Evolutionary conservation across 2,329 filamentous ascomycete genomes (phyloP).

Genomic region (Verticillium dahliae): DNA sequence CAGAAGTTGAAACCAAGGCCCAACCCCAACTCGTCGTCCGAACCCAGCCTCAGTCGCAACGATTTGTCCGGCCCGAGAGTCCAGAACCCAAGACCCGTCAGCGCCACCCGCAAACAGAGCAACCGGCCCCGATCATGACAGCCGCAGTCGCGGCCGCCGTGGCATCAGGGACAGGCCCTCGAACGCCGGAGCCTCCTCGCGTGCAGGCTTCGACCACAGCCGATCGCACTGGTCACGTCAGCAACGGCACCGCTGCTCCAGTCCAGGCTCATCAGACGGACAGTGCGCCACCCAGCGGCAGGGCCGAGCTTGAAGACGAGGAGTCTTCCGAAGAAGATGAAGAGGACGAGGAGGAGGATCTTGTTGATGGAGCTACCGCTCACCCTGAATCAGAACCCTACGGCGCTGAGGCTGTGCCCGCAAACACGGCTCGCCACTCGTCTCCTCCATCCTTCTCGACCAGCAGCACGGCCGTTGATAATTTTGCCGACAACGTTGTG

Average conservation of each 20-base stretch:
- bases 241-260: slow-evolving; percentile 3
- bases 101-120: slow-evolving; percentile 1
- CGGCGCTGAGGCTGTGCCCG: slow-evolving; percentile 26
- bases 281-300: slow-evolving; percentile 14
- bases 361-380: slow-evolving; percentile 6
- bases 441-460: slow-evolving; percentile 5
- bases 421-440: slow-evolving; percentile 13
- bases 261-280: slow-evolving; percentile 2
- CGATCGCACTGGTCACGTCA: slow-evolving; percentile 4
- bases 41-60: neutral
- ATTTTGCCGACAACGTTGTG: neutral
- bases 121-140: neutral
- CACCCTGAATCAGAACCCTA: slow-evolving; percentile 13
- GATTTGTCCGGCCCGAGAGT: neutral
- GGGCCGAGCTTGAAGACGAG: slow-evolving; percentile 40
- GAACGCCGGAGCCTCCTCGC: neutral
- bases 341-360: slow-evolving; percentile 6
- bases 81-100: neutral
- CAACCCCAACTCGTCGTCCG: neutral
- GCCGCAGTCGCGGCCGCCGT: neutral
- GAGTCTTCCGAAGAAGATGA: slow-evolving; percentile 33
- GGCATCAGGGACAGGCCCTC: neutral
- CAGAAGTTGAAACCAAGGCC: neutral
- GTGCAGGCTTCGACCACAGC: neutral
- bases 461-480: slow-evolving; percentile 5